Percentiles rank a stretch among this genome's conserved stretches.
Evolutionary conservation across 2,329 filamentous ascomycete species (phyloP).

Genomic region (Talaromyces sp.): DNA sequence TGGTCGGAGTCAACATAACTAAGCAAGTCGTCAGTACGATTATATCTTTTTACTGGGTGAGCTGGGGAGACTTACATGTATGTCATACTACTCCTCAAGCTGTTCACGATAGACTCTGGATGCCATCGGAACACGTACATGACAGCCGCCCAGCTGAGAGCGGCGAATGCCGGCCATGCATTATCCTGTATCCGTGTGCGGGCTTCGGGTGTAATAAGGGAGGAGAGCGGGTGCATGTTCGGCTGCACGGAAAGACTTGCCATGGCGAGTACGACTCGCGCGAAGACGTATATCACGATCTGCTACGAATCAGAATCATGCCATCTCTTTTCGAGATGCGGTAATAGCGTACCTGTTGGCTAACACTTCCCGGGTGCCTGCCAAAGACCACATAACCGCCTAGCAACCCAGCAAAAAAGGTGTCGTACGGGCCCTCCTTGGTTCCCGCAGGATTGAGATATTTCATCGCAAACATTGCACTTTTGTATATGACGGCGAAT

Average conservation of each 20-base stretch:
- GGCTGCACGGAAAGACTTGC: slow-evolving; percentile 78
- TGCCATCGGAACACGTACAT: slow-evolving; percentile 96
- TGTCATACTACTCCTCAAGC: slow-evolving; percentile 90
- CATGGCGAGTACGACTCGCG: slow-evolving; percentile 78
- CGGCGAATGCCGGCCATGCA: slow-evolving; percentile 91
- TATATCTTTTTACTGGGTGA: background rate
- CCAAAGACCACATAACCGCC: slow-evolving; percentile 95
- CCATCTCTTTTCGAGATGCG: too few relatives aligned
- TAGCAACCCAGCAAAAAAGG: slow-evolving; percentile 78
- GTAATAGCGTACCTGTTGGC: slow-evolving; percentile 58
- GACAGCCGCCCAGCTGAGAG: slow-evolving; percentile 83
- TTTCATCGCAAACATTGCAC: slow-evolving; percentile 71
- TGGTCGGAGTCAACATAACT: slow-evolving; percentile 77
- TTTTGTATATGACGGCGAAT: slow-evolving; percentile 90
- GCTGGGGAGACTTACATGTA: slow-evolving; percentile 71
- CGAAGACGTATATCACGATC: slow-evolving; percentile 97
- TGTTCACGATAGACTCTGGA: slow-evolving; percentile 85
- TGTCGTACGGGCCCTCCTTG: slow-evolving; percentile 71
- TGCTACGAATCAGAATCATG: slow-evolving; percentile 36
- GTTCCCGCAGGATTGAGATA: slow-evolving; percentile 47
- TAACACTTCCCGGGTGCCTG: slow-evolving; percentile 72
- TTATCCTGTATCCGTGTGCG: slow-evolving; percentile 58
- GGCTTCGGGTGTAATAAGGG: slow-evolving; percentile 44
- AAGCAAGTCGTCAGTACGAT: slow-evolving; percentile 12
- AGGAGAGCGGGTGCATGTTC: slow-evolving; percentile 40